phyloP scores from a whole-genome alignment of 768 basidiomycete genomes.

The Amyloporia xantha region DNA sequence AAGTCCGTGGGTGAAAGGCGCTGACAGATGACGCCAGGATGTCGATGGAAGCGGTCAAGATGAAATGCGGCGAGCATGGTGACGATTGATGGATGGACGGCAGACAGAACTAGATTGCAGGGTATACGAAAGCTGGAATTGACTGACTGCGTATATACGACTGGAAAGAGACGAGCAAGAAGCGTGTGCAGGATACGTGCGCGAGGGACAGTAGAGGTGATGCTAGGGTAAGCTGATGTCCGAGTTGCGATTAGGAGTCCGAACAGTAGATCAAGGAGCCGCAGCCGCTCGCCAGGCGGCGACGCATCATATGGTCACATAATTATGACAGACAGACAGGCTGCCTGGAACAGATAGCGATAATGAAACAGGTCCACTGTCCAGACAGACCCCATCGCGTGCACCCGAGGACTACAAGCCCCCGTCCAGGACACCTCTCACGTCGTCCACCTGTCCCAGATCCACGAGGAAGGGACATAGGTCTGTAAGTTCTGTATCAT shows the following conservation, averaged over 20 bases:
- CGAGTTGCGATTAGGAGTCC: conserved; percentile 1
- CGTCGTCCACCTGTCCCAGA: conserved; percentile 77
- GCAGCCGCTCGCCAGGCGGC: background rate
- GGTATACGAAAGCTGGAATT: conserved; percentile 18
- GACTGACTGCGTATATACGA: conserved; percentile 7
- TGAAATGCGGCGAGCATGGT: background rate
- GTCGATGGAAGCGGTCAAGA: background rate
- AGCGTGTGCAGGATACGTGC: background rate
- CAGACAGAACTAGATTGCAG: background rate
- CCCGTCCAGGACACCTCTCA: conserved; percentile 47
- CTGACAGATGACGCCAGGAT: background rate
- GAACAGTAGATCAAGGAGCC: background rate
- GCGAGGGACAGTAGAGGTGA: background rate
- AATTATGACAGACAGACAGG: conserved; percentile 1
- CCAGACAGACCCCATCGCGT: conserved; percentile 2
- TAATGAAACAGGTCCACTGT: conserved; percentile 5
- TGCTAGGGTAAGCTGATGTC: background rate
- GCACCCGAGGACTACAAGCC: conserved; percentile 18
- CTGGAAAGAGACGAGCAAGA: background rate
- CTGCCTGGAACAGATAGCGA: conserved; percentile 3
- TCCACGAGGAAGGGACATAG: conserved; percentile 92
- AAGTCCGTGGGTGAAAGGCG: background rate
- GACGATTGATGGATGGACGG: background rate
- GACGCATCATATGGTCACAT: conserved; percentile 2
- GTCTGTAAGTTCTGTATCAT: conserved; percentile 96